Base-by-base conservation (phyloP, 2,329 filamentous ascomycete genomes). In the Metarhizium humberi region DNA sequence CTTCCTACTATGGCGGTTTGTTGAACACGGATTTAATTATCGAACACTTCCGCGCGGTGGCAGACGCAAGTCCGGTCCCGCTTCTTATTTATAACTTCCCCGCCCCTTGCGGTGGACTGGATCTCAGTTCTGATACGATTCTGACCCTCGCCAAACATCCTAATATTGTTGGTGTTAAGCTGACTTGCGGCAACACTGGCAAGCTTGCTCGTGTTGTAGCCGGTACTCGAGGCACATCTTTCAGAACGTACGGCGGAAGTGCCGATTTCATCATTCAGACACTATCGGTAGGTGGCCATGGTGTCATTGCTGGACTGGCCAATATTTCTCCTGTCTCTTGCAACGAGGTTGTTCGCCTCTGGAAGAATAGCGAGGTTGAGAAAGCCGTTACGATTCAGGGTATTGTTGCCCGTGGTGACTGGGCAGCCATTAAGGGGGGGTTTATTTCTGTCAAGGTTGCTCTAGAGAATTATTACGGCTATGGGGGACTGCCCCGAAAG, bases 211-310 rank as follows among this genome's bases (percentile, higher is more conserved):
- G 68, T 67, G 74, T 75, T 64, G 78, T 67, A 56, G 67, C 79
- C 49, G 77, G 75, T 3, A 75, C 77, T 5, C 56, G 56, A 38
- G 60, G 55, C 50, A 62, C 57, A 0, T 25, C 48, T 16, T 90
- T 90, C 74, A 77, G 87, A 66, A 86, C 85, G 57, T 81, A 87
- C 63, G 87, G 85, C 46, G 87, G 88, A 55, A 86, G 82, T 51
- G 85, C 85, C 53, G 87, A 91, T 71, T 90, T 90, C 69, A 85
- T 83, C 13, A 70, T 90, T 13, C 87, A 89, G 67, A 84, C 84
- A 1, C 69, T 89, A 43, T 76, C 87, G 47, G 85, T 82, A 4
- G 87, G 87, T 29, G 87, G 84, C 3, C 81, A 85, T 56, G 87
- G 88, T 38, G 80, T 88, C 63, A 86, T 91, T 59, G 84, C 82